Base-by-base conservation (phyloP, 345 rosid species). In the Raphanus raphanistrum region DNA sequence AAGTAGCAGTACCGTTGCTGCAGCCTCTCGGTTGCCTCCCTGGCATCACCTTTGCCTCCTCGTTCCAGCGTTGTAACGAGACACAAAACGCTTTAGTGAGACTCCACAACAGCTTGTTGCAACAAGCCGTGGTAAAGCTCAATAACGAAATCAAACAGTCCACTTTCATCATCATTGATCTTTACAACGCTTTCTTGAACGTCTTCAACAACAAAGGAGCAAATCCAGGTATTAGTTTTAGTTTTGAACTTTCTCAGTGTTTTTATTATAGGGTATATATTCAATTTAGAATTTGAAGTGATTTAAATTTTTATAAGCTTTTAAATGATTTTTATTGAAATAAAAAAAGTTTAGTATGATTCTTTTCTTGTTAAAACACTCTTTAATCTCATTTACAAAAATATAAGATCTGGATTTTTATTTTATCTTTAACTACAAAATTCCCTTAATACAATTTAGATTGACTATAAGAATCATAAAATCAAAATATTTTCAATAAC, bases 11-110 rank as follows among this genome's bases (percentile, higher is more conserved):
- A 16, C 66, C 82, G 0, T 66, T 81, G 7, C 71, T 94, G 2
- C 89, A 79, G 8, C 98, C 98, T 0, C 61, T 87, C 12, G 98
- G 98, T 0, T 94, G 98, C 60, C 90, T 94, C 35, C 97, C 98
- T 13, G 26, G 25, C 5, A 10, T 41, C 50, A 86, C 97, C 2
- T 0, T 15, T 2, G 13, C 5, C 0, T 64, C 79, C 17, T 81
- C 89, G 2, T 94, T 82, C 74, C 78, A 67, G 8, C 81, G 78
- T 26, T 92, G 97, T 86, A 80, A 87, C 26, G 84, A 17, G 28
- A 72, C 82, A 2, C 28, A 31, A 13, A 87, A 89, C 74, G 35
- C 35, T 0, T 83, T 87, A 0, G 87, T 79, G 6, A n/a, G 33
- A 7, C 73, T 86, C 63, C 98, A 92, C 86, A 89, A 90, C 84